Percentiles rank a stretch among this genome's conserved stretches.
Conservation (phyloP, 768 basidiomycete species). For the Psilocybe cubensis region DNA sequence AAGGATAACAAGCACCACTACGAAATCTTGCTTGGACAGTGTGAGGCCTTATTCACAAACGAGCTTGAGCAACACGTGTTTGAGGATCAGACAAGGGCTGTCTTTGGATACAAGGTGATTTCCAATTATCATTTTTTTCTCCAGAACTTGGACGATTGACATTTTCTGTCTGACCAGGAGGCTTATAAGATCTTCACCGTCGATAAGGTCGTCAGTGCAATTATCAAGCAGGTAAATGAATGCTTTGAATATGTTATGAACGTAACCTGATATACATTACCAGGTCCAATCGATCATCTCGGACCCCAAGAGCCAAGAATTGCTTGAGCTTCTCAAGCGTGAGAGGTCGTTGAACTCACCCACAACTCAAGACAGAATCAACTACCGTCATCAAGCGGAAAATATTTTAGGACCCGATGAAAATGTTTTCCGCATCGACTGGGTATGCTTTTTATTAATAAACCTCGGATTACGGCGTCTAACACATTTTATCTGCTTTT, state of each 20-base stretch:
- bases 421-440: constrained; percentile 79
- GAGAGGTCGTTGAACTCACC: constrained; percentile 62
- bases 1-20: constrained; percentile 64
- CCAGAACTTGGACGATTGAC: background rate
- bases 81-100: constrained; percentile 88
- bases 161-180: constrained; percentile 42
- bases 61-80: constrained; percentile 87
- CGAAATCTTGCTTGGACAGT: constrained; percentile 80
- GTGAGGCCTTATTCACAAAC: constrained; percentile 90
- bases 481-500: background rate
- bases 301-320: constrained; percentile 72
- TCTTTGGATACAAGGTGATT: constrained; percentile 85
- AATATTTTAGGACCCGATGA: constrained; percentile 76
- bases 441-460: constrained; percentile 46
- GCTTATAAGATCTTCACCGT: constrained; percentile 92
- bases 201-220: constrained; percentile 85
- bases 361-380: constrained; percentile 74
- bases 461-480: background rate
- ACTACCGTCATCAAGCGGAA: constrained; percentile 67
- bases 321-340: constrained; percentile 70
- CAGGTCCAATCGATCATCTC: constrained; percentile 70
- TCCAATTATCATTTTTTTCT: background rate
- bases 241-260: no score
- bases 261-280: no score
- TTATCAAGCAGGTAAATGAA: constrained; percentile 85